phyloP scores from a whole-genome alignment of 164 flowering plant species.

The Cinnamomum micranthum region DNA sequence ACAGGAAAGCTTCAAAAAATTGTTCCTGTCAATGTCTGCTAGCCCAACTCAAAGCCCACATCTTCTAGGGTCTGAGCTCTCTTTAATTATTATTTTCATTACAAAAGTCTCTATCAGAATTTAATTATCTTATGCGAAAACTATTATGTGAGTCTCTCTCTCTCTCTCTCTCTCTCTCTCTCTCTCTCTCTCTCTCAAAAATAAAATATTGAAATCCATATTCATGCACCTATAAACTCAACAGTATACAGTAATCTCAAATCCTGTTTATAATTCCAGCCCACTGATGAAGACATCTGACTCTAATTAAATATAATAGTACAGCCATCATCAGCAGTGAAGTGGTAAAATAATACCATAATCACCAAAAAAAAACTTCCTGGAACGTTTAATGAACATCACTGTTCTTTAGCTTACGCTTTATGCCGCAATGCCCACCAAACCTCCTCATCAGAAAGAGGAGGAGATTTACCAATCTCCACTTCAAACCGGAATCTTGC shows the following conservation, averaged over 20 bases:
- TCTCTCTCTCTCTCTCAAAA: too few species aligned
- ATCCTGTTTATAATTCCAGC: neutral
- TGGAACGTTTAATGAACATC: neutral
- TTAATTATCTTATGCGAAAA: neutral
- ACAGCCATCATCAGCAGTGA: neutral
- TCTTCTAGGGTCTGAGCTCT: neutral
- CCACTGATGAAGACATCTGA: neutral
- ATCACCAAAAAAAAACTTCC: neutral
- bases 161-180: too few species aligned
- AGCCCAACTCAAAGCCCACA: neutral
- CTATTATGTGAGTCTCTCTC: neutral
- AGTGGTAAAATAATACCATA: neutral
- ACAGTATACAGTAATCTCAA: neutral
- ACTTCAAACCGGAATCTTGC: slow-evolving; percentile 73
- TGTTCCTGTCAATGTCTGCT: neutral
- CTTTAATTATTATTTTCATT: too few species aligned
- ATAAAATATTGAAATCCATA: too few species aligned
- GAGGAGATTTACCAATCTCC: slow-evolving; percentile 96
- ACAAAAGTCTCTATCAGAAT: neutral
- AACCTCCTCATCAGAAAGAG: slow-evolving; percentile 85
- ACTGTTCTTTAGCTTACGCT: slow-evolving; percentile 56
- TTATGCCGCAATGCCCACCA: slow-evolving; percentile 78
- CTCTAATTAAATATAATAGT: neutral
- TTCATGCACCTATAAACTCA: neutral
- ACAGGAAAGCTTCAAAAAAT: neutral